Conservation (phyloP, 768 basidiomycete genomes). For the Lactifluus echinatus region DNA sequence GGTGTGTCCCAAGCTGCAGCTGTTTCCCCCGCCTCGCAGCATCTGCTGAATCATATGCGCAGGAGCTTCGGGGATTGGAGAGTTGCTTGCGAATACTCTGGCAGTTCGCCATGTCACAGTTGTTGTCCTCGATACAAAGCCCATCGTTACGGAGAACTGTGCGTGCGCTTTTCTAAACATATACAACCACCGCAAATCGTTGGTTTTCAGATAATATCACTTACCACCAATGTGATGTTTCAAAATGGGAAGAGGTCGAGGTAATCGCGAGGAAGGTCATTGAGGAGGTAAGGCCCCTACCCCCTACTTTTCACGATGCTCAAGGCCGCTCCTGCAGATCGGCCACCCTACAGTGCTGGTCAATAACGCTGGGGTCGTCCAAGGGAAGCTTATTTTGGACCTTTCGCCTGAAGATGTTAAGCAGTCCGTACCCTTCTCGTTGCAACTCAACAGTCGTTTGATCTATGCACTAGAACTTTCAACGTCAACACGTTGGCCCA, state of each 20-base stretch:
- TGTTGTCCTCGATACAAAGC: conserved; percentile 78
- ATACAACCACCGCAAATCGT: background rate
- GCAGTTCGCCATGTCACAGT: conserved; percentile 76
- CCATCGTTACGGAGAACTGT: conserved; percentile 73
- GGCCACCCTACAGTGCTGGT: conserved; percentile 84
- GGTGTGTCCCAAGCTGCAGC: too few relatives aligned
- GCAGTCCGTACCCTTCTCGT: conserved; percentile 44
- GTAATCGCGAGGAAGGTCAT: conserved; percentile 61
- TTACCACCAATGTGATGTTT: conserved; percentile 89
- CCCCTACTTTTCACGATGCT: background rate
- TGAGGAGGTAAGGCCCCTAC: conserved; percentile 51
- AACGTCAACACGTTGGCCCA: conserved; percentile 81
- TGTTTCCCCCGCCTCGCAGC: background rate
- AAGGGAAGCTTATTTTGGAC: conserved; percentile 82
- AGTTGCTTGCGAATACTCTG: conserved; percentile 79
- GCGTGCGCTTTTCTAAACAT: conserved; percentile 21
- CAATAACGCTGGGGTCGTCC: conserved; percentile 93
- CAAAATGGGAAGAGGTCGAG: conserved; percentile 79
- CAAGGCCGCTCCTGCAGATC: conserved; percentile 39
- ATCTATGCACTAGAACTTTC: conserved; percentile 57
- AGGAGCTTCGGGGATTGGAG: conserved; percentile 89
- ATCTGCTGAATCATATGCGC: background rate
- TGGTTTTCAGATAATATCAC: conserved; percentile 55
- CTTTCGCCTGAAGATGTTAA: conserved; percentile 66
- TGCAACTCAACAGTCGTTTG: background rate